Conservation (phyloP, 2,329 filamentous ascomycete genomes). For the Blumeria hordei region DNA sequence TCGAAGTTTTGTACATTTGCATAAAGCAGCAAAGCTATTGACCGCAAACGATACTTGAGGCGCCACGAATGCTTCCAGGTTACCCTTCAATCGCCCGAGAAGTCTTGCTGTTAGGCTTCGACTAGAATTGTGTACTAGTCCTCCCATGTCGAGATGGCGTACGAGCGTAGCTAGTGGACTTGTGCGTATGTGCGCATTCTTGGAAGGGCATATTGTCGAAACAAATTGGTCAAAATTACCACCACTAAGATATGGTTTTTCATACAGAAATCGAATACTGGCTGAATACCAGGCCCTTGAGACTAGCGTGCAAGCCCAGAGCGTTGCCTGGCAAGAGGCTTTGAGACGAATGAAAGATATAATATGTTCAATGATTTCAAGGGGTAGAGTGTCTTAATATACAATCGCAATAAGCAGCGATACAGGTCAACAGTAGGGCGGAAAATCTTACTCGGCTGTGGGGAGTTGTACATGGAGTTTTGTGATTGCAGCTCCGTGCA, state of each 20-base stretch:
- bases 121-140: conserved; percentile 13
- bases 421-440: too few relatives aligned
- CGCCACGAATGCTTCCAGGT: conserved; percentile 14
- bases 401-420: not conserved
- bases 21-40: conserved; percentile 15
- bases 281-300: conserved; percentile 14
- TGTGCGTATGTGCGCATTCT: conserved; percentile 15
- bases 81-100: conserved; percentile 14
- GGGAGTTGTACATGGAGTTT: too few relatives aligned
- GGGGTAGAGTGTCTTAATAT: conserved; percentile 11
- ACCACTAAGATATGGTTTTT: conserved; percentile 10
- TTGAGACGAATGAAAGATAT: conserved; percentile 11
- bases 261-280: conserved; percentile 11
- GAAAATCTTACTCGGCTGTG: too few relatives aligned
- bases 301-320: conserved; percentile 13
- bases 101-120: conserved; percentile 13
- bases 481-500: too few relatives aligned
- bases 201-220: conserved; percentile 15
- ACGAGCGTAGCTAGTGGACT: conserved; percentile 12
- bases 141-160: conserved; percentile 14
- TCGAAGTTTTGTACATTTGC: conserved; percentile 14
- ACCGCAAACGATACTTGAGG: conserved; percentile 15
- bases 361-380: conserved; percentile 14
- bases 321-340: conserved; percentile 6
- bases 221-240: conserved; percentile 14